Evolutionary conservation across 305 asterid species (phyloP).

Genomic region (Galium porrigens): DNA sequence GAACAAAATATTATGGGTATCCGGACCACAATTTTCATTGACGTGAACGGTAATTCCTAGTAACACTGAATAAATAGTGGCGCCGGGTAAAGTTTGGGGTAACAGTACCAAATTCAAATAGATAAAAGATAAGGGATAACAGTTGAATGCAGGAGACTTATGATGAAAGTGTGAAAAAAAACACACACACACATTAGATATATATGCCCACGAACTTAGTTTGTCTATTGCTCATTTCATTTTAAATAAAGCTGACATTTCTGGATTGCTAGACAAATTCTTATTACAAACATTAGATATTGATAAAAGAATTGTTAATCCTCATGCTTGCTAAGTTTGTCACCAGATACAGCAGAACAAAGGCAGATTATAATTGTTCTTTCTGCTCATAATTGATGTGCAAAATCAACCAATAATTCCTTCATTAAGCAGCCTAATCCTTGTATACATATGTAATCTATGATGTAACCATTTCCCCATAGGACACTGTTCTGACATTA

Average conservation of each 20-base stretch:
- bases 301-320: background rate
- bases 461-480: background rate
- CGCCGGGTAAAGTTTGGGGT: background rate
- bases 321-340: background rate
- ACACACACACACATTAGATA: no score
- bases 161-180: background rate
- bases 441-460: background rate
- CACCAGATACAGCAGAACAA: conserved; percentile 1
- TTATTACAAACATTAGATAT: background rate
- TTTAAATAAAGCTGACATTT: no score
- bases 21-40: background rate
- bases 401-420: background rate
- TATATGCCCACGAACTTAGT: no score
- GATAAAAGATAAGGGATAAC: no score
- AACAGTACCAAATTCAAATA: background rate
- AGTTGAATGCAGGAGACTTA: no score
- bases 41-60: background rate
- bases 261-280: background rate
- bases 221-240: no score
- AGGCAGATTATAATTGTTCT: background rate
- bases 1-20: background rate
- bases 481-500: background rate
- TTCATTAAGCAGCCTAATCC: background rate
- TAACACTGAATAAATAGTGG: background rate
- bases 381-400: background rate